Percentiles rank a stretch among this genome's conserved stretches.
Evolutionary conservation across 1,284 basidiomycete species (phyloP).

Genomic region (Boletus calvinii): DNA sequence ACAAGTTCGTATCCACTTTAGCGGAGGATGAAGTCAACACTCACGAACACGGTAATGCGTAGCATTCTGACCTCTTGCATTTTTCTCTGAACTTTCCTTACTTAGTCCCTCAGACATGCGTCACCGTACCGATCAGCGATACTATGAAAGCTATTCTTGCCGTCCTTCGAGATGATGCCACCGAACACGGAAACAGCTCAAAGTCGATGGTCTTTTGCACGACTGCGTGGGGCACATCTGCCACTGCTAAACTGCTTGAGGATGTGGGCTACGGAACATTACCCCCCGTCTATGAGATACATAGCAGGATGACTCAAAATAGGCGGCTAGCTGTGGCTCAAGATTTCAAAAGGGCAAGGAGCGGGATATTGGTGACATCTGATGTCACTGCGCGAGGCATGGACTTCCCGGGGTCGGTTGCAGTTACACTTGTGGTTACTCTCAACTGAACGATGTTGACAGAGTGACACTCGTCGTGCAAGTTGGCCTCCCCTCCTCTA

Average conservation of each 20-base stretch:
- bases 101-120: conserved; percentile 50
- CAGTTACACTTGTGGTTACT: conserved; percentile 50
- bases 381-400: conserved; percentile 92
- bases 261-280: conserved; percentile 32
- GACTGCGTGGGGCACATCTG: conserved; percentile 63
- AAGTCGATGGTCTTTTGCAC: conserved; percentile 63
- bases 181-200: conserved; percentile 31
- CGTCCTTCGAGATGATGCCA: conserved; percentile 36
- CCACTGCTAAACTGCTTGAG: conserved; percentile 50
- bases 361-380: conserved; percentile 74
- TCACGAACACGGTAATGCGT: conserved; percentile 54
- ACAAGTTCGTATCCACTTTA: conserved; percentile 64
- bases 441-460: conserved; percentile 22
- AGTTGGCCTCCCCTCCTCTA: conserved; percentile 74
- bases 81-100: neutral
- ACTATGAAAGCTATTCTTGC: conserved; percentile 44
- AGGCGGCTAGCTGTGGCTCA: conserved; percentile 49
- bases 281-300: conserved; percentile 45
- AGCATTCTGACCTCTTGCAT: neutral
- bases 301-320: conserved; percentile 47
- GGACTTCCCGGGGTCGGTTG: conserved; percentile 76
- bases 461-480: conserved; percentile 62
- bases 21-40: conserved; percentile 61
- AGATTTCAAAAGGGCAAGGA: conserved; percentile 46
- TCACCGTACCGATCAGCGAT: conserved; percentile 44